These are phyloP conservation scores for Yamadazyma epiphylla DNA, from an alignment of 1,139 yeast genomes.

Conservation along the genomic window DNA sequence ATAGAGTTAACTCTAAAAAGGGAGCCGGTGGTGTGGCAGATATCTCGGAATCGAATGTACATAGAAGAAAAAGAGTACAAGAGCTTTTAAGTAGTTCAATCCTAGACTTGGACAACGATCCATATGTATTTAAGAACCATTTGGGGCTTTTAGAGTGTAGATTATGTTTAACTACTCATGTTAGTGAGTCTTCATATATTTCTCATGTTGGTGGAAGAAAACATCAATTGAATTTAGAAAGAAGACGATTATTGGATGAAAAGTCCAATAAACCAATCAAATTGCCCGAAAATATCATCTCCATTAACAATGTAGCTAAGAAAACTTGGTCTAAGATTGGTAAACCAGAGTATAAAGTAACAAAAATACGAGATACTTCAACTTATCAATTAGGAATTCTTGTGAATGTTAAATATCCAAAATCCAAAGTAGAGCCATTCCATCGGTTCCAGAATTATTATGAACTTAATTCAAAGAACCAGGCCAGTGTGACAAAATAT, in stretches of 20 bases:
- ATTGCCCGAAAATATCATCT: slow-evolving; percentile 13
- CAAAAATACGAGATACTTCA: slow-evolving; percentile 62
- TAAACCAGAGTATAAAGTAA: slow-evolving; percentile 61
- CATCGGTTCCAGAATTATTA: slow-evolving; percentile 72
- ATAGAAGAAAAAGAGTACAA: slow-evolving; percentile 59
- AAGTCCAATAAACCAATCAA: slow-evolving; percentile 11
- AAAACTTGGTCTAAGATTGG: slow-evolving; percentile 62
- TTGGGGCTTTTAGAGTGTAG: slow-evolving; percentile 73
- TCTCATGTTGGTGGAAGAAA: slow-evolving; percentile 78
- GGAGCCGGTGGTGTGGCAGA: slow-evolving; percentile 77
- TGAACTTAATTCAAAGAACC: slow-evolving; percentile 54
- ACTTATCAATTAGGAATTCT: slow-evolving; percentile 58
- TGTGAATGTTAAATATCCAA: slow-evolving; percentile 54
- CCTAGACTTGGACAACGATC: slow-evolving; percentile 67
- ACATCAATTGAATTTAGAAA: slow-evolving; percentile 66
- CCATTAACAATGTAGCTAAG: slow-evolving; percentile 37
- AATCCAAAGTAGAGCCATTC: slow-evolving; percentile 51
- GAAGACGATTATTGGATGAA: slow-evolving; percentile 48
- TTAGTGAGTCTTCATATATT: slow-evolving; percentile 70
- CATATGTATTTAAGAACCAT: slow-evolving; percentile 73
- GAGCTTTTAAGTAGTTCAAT: slow-evolving; percentile 59
- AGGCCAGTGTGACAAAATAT: slow-evolving; percentile 22
- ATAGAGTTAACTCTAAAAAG: slow-evolving; percentile 40
- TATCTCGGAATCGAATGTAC: slow-evolving; percentile 59
- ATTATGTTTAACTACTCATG: slow-evolving; percentile 72